These are phyloP conservation scores for Auricularia cornea DNA, from an alignment of 768 basidiomycete species.

Conservation along the genomic window DNA sequence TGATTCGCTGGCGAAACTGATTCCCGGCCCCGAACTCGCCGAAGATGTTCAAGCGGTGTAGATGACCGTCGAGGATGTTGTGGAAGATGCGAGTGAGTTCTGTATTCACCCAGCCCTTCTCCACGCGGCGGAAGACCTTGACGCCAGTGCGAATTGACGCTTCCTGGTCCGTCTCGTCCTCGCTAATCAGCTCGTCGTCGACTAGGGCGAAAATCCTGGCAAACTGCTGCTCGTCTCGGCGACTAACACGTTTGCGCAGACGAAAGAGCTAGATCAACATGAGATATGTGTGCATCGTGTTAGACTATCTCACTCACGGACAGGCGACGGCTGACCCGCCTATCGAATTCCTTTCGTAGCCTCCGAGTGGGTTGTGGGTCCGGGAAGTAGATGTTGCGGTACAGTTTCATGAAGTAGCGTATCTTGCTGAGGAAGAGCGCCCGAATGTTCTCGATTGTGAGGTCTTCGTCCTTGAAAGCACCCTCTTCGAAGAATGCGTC, in stretches of 20 bases:
- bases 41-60: not conserved
- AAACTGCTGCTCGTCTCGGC: not conserved
- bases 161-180: not conserved
- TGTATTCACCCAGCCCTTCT: not conserved
- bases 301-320: not conserved
- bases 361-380: not conserved
- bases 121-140: not conserved
- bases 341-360: not conserved
- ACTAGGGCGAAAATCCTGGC: not conserved
- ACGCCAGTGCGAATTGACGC: not conserved
- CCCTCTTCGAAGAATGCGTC: not conserved
- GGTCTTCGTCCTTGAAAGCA: not conserved
- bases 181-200: not conserved
- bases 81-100: not conserved
- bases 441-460: not conserved
- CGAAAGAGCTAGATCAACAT: not conserved
- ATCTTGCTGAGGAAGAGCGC: not conserved
- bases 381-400: not conserved
- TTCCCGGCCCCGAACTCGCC: not conserved
- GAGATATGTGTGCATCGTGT: not conserved
- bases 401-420: not conserved
- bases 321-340: not conserved
- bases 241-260: not conserved
- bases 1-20: not conserved
- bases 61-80: not conserved